Evolutionary conservation across 2,329 filamentous ascomycete genomes (phyloP), one percentile per base, ranked within the genome.

Genomic region (Colletotrichum endophyticum): DNA sequence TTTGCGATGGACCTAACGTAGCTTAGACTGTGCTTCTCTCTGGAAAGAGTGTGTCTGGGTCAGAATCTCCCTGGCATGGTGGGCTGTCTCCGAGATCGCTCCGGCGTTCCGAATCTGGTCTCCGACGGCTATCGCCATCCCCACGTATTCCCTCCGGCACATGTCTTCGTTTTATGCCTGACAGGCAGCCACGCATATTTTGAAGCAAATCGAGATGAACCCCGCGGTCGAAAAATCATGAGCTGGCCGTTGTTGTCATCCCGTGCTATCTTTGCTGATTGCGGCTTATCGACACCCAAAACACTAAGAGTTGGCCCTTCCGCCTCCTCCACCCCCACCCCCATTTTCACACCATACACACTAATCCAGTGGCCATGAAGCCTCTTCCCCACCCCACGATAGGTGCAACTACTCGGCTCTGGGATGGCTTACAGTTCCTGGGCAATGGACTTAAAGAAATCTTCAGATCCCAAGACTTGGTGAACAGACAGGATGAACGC

Each of bases 331-430:
- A 72, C 66, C 73, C 73, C 69, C 73, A 39, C 73, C 73, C 73
- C 73, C 73, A 75, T 75, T 75, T 56, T 49, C 61, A 66, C 44
- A 22, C 0, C 19, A 5, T 2, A n/a, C 30, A 4, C 73, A 63
- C 49, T 72, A 56, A 62, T 63, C 25, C 19, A 27, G 22, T 49
- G 12, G 13, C 28, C 25, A 13, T n/a, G 11, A 39, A 72, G 25
- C n/a, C n/a, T 56, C 6, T 72, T 57, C 73, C 69, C 73, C 73
- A 75, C 73, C 44, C 30, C 59, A 53, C 19, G 69, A 75, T n/a
- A 63, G 25, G 13, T 72, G 13, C 28, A 30, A 3, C 22, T 11
- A 11, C 15, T 19, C 34, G 6, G n/a, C 25, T 3, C 5, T 62
- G 19, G 13, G 28, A 28, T 22, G n/a, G 30, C 28, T 44, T 27